Conservation (phyloP, 2,329 filamentous ascomycete species). For the Colletotrichum zoysiae region DNA sequence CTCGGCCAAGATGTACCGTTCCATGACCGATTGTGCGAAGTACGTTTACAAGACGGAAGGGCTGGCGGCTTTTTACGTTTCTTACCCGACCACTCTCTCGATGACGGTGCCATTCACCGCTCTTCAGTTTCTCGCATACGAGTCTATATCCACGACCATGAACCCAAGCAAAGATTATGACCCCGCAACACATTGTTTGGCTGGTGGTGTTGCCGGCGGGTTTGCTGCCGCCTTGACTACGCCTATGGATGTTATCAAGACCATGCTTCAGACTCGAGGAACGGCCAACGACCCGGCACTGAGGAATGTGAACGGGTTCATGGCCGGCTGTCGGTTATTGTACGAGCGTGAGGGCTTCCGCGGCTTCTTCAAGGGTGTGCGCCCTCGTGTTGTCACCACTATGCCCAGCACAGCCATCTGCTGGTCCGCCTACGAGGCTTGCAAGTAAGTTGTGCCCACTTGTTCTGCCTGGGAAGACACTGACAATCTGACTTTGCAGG, state of each 20-base stretch:
- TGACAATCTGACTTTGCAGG: constrained; percentile 50
- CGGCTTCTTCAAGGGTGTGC: constrained; percentile 94
- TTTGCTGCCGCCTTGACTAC: constrained; percentile 95
- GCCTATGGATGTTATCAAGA: constrained; percentile 98
- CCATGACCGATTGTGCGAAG: constrained; percentile 86
- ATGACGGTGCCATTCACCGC: constrained; percentile 99
- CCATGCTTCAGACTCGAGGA: constrained; percentile 92
- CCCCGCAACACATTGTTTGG: constrained; percentile 91
- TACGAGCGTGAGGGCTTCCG: constrained; percentile 84
- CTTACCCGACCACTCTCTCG: constrained; percentile 95
- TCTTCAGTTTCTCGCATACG: constrained; percentile 96
- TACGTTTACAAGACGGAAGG: constrained; percentile 91
- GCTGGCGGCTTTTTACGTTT: constrained; percentile 94
- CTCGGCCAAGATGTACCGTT: constrained; percentile 87
- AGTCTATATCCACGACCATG: constrained; percentile 93
- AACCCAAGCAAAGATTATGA: constrained; percentile 90
- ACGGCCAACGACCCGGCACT: constrained; percentile 84
- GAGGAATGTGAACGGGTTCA: constrained; percentile 84
- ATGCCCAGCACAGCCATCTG: constrained; percentile 99
- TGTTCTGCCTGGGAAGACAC: constrained; percentile 10
- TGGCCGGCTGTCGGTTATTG: constrained; percentile 83
- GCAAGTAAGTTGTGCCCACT: constrained; percentile 65
- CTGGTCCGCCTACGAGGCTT: constrained; percentile 84
- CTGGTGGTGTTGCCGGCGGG: constrained; percentile 92
- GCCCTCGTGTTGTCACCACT: constrained; percentile 91